Evolutionary conservation across 2,329 filamentous ascomycete genomes (phyloP).

Genomic region (Rhynchosporium secalis): DNA sequence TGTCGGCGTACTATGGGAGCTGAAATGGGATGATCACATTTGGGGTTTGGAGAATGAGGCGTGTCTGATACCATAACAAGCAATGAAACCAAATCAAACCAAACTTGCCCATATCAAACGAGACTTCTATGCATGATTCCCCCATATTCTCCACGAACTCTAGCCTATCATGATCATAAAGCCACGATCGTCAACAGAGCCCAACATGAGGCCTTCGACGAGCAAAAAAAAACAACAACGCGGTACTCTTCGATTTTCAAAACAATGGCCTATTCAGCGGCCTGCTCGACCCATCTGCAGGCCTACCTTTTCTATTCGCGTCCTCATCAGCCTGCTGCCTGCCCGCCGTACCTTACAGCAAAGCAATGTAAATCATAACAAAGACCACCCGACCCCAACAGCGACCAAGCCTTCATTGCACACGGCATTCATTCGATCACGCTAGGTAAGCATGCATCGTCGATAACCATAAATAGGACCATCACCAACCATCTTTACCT

Average conservation of each 20-base stretch:
- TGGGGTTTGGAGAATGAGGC: conserved; percentile 23
- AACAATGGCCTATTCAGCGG: conserved; percentile 24
- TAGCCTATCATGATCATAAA: neutral
- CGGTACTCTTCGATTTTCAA: conserved; percentile 5
- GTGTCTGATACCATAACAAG: conserved; percentile 33
- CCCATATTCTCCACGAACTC: neutral
- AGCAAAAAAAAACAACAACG: neutral
- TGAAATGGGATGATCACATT: conserved; percentile 19
- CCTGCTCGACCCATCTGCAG: conserved; percentile 11
- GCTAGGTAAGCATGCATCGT: conserved; percentile 8
- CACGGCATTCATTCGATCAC: conserved; percentile 4
- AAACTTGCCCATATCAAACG: conserved; percentile 15
- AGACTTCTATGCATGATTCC: neutral
- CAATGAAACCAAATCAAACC: conserved; percentile 26
- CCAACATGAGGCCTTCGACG: conserved; percentile 18
- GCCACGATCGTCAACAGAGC: conserved; percentile 20
- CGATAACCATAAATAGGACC: conserved; percentile 8
- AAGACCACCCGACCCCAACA: neutral
- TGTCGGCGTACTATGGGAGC: conserved; percentile 26
- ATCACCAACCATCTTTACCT: neutral
- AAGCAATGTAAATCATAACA: conserved; percentile 11
- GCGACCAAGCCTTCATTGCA: conserved; percentile 3
- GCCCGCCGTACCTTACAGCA: conserved; percentile 8
- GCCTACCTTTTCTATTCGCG: conserved; percentile 14
- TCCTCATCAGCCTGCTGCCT: neutral